These are phyloP conservation scores for Orbilia quercus DNA, from an alignment of 2,329 filamentous ascomycete species.

Conservation along the genomic window DNA sequence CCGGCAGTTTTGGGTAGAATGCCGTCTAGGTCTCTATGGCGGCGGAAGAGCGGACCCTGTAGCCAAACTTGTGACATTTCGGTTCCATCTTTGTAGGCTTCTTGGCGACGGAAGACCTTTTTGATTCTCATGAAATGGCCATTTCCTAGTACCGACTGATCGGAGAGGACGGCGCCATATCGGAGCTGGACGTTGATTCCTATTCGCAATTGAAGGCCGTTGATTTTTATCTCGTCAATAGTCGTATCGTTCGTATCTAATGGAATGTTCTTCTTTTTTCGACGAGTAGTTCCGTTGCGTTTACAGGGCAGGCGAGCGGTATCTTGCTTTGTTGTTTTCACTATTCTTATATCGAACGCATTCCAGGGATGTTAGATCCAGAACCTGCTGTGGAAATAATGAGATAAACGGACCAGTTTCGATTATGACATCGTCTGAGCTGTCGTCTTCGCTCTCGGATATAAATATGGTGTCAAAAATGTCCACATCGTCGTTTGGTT, in stretches of 20 bases:
- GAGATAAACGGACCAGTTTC: conserved; percentile 22
- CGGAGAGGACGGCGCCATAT: conserved; percentile 24
- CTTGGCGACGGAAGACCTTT: conserved; percentile 30
- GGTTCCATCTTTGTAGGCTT: conserved; percentile 34
- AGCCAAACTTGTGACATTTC: conserved; percentile 35
- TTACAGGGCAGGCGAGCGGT: conserved; percentile 9
- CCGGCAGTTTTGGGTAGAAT: conserved; percentile 50
- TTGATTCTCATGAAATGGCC: conserved; percentile 53
- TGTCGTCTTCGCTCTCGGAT: conserved; percentile 22
- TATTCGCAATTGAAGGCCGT: conserved; percentile 34
- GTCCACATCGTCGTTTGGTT: conserved; percentile 13
- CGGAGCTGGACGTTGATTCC: conserved; percentile 31
- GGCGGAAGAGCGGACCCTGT: conserved; percentile 38
- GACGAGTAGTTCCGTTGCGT: conserved; percentile 2
- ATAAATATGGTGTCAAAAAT: conserved; percentile 37
- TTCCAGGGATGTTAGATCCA: neutral
- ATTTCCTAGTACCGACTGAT: conserved; percentile 16
- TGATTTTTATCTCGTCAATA: conserved; percentile 32
- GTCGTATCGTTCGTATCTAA: conserved; percentile 19
- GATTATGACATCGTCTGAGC: conserved; percentile 40
- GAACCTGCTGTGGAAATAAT: neutral
- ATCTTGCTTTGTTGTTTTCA: conserved; percentile 9
- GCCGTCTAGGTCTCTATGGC: conserved; percentile 39
- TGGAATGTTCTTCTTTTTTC: conserved; percentile 1
- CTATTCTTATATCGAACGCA: conserved; percentile 3